Evolutionary conservation across 306 rosid genomes (phyloP), one percentile per base, ranked within the genome.

Genomic region (Glycyrrhiza uralensis): DNA sequence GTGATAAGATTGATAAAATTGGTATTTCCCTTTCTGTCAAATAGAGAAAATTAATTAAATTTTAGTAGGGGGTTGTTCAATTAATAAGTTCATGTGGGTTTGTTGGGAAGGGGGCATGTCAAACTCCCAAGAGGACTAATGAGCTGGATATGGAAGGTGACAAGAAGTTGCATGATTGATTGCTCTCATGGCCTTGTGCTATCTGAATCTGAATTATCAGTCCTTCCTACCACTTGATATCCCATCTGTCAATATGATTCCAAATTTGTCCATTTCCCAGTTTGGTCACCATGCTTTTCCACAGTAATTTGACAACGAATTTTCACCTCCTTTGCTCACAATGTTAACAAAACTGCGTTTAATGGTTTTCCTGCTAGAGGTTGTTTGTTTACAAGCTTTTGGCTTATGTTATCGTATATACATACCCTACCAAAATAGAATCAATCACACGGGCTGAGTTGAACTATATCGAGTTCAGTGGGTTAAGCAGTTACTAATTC

Each of bases 111-210:
- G 69, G 82, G 86, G 55, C 76, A 79, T 83, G 89, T 82, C 92
- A 75, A 88, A 62, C 72, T 82, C 89, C 89, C 80, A 83, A 39
- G 64, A 54, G 44, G 85, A 79, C 72, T 9, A 42, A 81, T 85
- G 96, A 89, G 96, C 92, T 92, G 96, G 86, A 86, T 55, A 33
- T 49, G 81, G 87, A 89, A 82, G 71, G 80, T 71, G 96, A 91
- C 96, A 87, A 82, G 80, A 87, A 84, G 71, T 81, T 76, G 82
- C 78, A 66, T 77, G 66, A 80, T 77, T 78, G 74, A 79, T 78
- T 73, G 69, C 56, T 67, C 64, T 74, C 68, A 77, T 71, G 90
- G 51, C 78, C 64, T 62, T 74, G 18, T 75, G 41, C 55, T 12
- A 30, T 8, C 42, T 36, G n/a, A n/a, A 57, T 38, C 58, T 74